Percentiles rank a stretch among this genome's conserved stretches.
Conservation (phyloP, 257 asterid species). For the Solanum neorickii region DNA sequence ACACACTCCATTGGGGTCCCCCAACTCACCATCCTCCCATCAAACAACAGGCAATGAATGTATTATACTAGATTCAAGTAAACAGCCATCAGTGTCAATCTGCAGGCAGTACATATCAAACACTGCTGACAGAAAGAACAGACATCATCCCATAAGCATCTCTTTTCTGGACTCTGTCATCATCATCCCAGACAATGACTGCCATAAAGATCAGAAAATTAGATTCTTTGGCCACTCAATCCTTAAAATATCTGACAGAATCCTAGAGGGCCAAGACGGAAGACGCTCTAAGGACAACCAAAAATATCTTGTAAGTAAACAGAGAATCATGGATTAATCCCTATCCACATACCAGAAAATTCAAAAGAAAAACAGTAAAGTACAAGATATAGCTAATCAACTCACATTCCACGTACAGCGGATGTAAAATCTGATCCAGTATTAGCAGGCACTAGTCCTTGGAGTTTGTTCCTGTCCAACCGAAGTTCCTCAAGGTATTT, state of each 20-base stretch:
- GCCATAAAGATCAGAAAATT: background rate
- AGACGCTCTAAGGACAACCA: background rate
- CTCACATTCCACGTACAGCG: conserved; percentile 49
- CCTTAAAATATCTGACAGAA: background rate
- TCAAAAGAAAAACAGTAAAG: background rate
- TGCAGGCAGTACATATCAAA: background rate
- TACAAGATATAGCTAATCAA: background rate
- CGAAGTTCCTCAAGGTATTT: conserved; percentile 66
- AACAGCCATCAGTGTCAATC: background rate
- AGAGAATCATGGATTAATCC: background rate
- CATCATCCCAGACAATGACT: background rate
- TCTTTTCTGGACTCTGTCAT: background rate
- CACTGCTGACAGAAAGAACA: background rate
- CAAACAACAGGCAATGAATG: background rate
- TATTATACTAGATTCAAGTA: background rate
- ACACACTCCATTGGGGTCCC: background rate
- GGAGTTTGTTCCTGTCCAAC: conserved; percentile 77
- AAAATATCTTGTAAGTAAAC: background rate
- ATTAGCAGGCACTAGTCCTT: conserved; percentile 55
- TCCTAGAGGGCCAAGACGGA: background rate
- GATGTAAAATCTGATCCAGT: conserved; percentile 42
- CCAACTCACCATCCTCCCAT: background rate
- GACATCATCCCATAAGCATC: background rate
- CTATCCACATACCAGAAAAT: background rate
- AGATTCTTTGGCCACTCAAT: background rate